Percentiles rank a stretch among this genome's conserved stretches.
Evolutionary conservation across 768 basidiomycete genomes (phyloP).

Genomic region (Tricholoma sp.): DNA sequence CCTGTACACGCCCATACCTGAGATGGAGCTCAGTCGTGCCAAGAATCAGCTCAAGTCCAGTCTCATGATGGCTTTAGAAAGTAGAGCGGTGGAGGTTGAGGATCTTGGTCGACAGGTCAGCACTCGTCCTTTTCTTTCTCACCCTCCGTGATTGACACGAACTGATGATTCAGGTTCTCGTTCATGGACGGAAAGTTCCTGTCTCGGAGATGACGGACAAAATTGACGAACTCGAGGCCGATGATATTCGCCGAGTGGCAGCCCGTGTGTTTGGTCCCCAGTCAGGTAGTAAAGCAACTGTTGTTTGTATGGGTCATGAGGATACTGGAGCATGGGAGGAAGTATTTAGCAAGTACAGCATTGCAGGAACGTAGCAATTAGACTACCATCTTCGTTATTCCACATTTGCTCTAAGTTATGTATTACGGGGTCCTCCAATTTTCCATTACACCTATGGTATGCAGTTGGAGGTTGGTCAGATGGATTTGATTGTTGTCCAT

Average conservation of each 20-base stretch:
- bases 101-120: conserved; percentile 85
- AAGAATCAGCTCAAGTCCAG: conserved; percentile 94
- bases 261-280: conserved; percentile 64
- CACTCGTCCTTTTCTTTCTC: not conserved
- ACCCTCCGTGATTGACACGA: conserved; percentile 2
- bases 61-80: conserved; percentile 93
- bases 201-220: conserved; percentile 87
- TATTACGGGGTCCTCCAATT: not conserved
- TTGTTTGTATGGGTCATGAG: conserved; percentile 81
- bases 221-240: conserved; percentile 70
- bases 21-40: conserved; percentile 73
- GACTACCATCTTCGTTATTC: conserved; percentile 2
- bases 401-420: not conserved
- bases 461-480: not conserved
- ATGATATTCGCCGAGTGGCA: conserved; percentile 73
- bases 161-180: conserved; percentile 54
- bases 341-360: conserved; percentile 65
- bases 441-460: no score
- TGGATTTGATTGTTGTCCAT: conserved; percentile 41
- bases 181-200: conserved; percentile 81
- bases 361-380: conserved; percentile 29
- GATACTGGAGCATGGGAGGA: conserved; percentile 65
- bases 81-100: conserved; percentile 77
- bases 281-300: conserved; percentile 61
- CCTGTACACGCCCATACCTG: conserved; percentile 61